Evolutionary conservation across 2,329 filamentous ascomycete genomes (phyloP).

Genomic region (Talaromyces sp.): DNA sequence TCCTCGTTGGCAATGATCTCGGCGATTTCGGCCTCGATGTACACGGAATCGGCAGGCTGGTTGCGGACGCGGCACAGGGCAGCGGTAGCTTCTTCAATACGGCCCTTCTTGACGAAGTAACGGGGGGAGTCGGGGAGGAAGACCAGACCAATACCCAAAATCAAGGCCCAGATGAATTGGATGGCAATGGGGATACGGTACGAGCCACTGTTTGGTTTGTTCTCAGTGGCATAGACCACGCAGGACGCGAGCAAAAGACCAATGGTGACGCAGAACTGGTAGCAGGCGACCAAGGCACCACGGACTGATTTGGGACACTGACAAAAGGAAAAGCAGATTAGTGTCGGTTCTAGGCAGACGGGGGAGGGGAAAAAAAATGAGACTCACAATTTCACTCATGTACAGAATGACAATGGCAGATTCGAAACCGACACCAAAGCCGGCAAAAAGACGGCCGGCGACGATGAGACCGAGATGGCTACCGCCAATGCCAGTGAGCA

Average conservation of each 20-base stretch:
- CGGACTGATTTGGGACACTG: conserved; percentile 63
- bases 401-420: conserved; percentile 78
- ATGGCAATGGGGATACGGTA: conserved; percentile 79
- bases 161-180: conserved; percentile 75
- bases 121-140: conserved; percentile 80
- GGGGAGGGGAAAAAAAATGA: too few species aligned
- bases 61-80: conserved; percentile 67
- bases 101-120: conserved; percentile 76
- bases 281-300: conserved; percentile 73
- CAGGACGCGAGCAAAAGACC: conserved; percentile 71
- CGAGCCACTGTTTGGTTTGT: conserved; percentile 57
- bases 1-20: conserved; percentile 91
- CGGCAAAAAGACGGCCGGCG: conserved; percentile 69
- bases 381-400: conserved; percentile 69
- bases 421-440: conserved; percentile 75
- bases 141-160: conserved; percentile 67
- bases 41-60: conserved; percentile 67
- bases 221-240: conserved; percentile 67
- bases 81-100: conserved; percentile 59
- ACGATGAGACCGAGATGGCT: conserved; percentile 59
- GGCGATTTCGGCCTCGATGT: conserved; percentile 71
- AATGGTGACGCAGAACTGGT: conserved; percentile 79
- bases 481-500: conserved; percentile 50
- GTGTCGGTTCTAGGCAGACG: not conserved
- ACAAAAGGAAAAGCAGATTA: not conserved